Conservation (phyloP, 495 filamentous ascomycete genomes). For the Lophiotrema nucula region DNA sequence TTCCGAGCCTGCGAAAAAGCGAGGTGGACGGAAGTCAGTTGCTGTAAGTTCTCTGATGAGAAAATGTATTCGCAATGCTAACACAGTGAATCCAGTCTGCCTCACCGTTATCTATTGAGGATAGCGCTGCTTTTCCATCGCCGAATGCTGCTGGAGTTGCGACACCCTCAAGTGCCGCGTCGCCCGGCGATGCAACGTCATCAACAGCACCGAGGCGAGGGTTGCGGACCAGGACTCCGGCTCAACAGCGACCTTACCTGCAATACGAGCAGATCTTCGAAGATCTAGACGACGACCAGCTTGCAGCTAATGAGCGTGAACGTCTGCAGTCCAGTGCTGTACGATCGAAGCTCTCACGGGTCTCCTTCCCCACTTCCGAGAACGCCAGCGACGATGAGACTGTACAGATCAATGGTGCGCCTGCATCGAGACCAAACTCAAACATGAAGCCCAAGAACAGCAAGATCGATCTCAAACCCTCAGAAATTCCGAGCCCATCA, state of each 20-base stretch:
- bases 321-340: neutral
- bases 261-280: conserved; percentile 20
- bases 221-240: conserved; percentile 18
- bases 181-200: neutral
- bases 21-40: neutral
- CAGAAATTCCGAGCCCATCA: neutral
- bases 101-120: conserved; percentile 5
- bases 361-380: neutral
- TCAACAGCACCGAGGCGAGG: conserved; percentile 8
- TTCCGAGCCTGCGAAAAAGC: neutral
- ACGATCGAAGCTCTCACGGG: conserved; percentile 2
- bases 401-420: neutral
- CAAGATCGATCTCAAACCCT: neutral
- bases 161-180: neutral
- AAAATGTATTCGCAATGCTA: neutral
- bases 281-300: neutral
- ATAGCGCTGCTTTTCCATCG: too few relatives aligned
- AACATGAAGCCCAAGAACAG: neutral
- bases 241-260: conserved; percentile 27
- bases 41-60: neutral
- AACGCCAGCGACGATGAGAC: neutral
- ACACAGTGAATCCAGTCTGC: neutral
- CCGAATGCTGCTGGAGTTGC: conserved; percentile 1
- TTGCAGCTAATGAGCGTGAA: neutral
- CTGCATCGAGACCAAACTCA: neutral